Percentiles rank a stretch among this genome's conserved stretches.
Evolutionary conservation across 2,329 filamentous ascomycete species (phyloP).

Genomic region (Colletotrichum navitas): DNA sequence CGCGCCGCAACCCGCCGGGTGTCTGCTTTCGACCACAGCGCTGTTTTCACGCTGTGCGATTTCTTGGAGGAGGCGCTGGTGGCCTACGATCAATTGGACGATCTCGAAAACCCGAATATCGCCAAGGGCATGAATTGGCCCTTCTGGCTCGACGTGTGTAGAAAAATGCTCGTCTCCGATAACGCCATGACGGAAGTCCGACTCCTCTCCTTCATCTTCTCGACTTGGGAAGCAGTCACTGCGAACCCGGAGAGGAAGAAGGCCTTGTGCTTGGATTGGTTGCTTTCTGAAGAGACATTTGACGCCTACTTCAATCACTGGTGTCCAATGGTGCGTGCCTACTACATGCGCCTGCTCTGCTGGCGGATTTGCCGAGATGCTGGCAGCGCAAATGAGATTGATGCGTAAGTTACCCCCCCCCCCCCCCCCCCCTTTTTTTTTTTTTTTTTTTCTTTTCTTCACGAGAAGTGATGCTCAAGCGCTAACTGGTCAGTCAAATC

Average conservation of each 20-base stretch:
- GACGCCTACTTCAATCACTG: slow-evolving; percentile 90
- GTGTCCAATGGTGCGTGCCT: slow-evolving; percentile 95
- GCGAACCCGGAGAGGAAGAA: slow-evolving; percentile 76
- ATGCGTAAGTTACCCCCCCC: slow-evolving; percentile 71
- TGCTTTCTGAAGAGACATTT: slow-evolving; percentile 81
- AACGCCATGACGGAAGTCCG: slow-evolving; percentile 93
- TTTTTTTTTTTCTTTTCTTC: neutral
- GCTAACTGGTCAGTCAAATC: slow-evolving; percentile 69
- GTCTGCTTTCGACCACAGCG: slow-evolving; percentile 83
- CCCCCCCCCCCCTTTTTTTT: no score
- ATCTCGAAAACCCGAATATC: slow-evolving; percentile 52
- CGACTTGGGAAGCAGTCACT: slow-evolving; percentile 80
- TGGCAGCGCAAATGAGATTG: slow-evolving; percentile 72
- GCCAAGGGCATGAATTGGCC: slow-evolving; percentile 76
- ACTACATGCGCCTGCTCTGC: slow-evolving; percentile 90
- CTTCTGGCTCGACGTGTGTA: slow-evolving; percentile 88
- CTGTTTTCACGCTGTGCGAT: slow-evolving; percentile 91
- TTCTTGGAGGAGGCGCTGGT: slow-evolving; percentile 86
- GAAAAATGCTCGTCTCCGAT: slow-evolving; percentile 82
- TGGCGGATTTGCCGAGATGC: slow-evolving; percentile 88
- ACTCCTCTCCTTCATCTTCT: slow-evolving; percentile 84
- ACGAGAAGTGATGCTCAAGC: neutral
- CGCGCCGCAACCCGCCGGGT: slow-evolving; percentile 81
- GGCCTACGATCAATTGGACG: slow-evolving; percentile 66
- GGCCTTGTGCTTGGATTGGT: slow-evolving; percentile 78